A percentile compares a stretch with the other conserved stretches of the same genome.
Conservation (phyloP, 129 eudicot species). For the Calendula officinalis region DNA sequence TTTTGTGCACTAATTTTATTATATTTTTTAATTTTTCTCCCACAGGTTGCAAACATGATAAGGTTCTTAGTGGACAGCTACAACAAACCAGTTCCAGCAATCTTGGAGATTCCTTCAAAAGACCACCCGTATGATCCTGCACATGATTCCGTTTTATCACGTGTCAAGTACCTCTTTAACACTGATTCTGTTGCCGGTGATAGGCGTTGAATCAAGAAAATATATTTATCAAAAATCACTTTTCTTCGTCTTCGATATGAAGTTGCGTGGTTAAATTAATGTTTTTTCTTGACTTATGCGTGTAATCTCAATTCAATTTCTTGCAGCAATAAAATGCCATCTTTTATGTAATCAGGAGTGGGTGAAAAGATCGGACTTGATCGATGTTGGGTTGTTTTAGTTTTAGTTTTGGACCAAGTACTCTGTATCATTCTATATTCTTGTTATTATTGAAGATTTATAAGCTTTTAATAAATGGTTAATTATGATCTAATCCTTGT, state of each 20-base stretch:
- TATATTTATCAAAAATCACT: background rate
- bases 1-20: background rate
- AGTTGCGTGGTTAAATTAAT: constrained; percentile 16
- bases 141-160: constrained; percentile 91
- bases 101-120: constrained; percentile 95
- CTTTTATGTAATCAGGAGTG: constrained; percentile 8
- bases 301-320: constrained; percentile 25
- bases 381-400: constrained; percentile 6
- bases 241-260: constrained; percentile 2
- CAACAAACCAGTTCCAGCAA: constrained; percentile 95
- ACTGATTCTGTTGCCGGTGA: constrained; percentile 76
- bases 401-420: background rate
- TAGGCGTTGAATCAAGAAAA: constrained; percentile 47
- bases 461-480: background rate
- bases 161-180: constrained; percentile 87
- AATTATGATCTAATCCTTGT: background rate
- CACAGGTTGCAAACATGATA: constrained; percentile 94
- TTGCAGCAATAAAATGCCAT: constrained; percentile 30
- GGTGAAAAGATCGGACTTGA: constrained; percentile 20
- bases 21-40: no score
- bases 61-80: constrained; percentile 94
- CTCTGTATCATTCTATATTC: background rate
- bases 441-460: background rate
- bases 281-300: background rate
- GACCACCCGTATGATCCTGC: constrained; percentile 98